These are phyloP conservation scores for Phyllosticta capitalensis DNA, from an alignment of 2,329 filamentous ascomycete genomes.

Conservation along the genomic window DNA sequence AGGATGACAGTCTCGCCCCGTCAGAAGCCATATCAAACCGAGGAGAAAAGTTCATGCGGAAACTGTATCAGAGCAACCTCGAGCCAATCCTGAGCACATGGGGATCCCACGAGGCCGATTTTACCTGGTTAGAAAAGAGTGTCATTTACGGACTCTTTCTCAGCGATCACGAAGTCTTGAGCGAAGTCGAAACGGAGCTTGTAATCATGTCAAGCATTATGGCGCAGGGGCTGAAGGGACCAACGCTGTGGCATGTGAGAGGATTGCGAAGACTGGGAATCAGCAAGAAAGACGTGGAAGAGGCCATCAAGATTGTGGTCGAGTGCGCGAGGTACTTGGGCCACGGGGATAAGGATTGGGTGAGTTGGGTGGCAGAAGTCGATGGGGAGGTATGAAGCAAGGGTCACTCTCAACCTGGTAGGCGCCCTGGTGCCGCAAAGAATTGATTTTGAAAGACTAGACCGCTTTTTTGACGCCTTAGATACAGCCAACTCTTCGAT, in stretches of 20 bases:
- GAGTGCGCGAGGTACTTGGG: neutral
- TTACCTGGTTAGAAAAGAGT: constrained; percentile 40
- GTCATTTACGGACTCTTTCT: constrained; percentile 53
- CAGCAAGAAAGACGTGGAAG: constrained; percentile 35
- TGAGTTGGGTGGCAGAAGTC: constrained; percentile 6
- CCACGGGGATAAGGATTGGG: neutral
- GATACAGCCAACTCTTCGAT: neutral
- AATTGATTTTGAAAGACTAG: neutral
- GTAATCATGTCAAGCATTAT: constrained; percentile 47
- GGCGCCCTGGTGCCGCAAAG: neutral
- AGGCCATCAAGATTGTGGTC: constrained; percentile 31
- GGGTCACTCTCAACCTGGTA: neutral
- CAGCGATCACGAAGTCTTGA: constrained; percentile 46
- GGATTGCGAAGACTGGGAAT: constrained; percentile 42
- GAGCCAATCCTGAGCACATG: neutral
- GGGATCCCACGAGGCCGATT: constrained; percentile 3
- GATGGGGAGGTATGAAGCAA: constrained; percentile 2
- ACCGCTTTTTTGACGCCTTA: neutral
- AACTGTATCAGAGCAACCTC: neutral
- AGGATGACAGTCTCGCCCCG: neutral
- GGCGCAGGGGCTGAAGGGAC: constrained; percentile 45
- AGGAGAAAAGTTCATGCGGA: neutral
- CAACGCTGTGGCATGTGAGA: constrained; percentile 48
- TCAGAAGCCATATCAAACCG: neutral
- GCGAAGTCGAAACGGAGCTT: constrained; percentile 46